These are phyloP conservation scores for Geotrichum ghanense DNA, from an alignment of 805 yeast genomes.

Conservation along the genomic window DNA sequence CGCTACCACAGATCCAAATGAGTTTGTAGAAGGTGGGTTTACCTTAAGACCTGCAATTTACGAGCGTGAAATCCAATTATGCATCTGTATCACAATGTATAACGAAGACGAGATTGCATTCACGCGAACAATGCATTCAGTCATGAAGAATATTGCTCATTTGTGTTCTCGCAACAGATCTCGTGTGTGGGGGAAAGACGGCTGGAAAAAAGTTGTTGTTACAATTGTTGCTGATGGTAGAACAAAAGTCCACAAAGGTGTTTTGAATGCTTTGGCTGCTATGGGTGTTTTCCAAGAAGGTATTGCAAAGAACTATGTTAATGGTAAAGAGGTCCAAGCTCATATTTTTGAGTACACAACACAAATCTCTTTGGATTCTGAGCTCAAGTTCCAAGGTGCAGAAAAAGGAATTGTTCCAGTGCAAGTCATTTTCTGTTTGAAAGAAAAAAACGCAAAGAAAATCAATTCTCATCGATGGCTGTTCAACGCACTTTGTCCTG, in stretches of 20 bases:
- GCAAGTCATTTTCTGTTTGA: conserved; percentile 83
- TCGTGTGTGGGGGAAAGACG: conserved; percentile 87
- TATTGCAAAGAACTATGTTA: conserved; percentile 88
- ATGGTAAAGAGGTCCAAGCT: conserved; percentile 82
- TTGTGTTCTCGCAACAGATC: conserved; percentile 72
- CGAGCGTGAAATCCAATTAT: conserved; percentile 85
- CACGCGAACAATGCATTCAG: conserved; percentile 89
- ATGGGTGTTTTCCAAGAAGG: conserved; percentile 97
- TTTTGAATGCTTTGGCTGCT: conserved; percentile 79
- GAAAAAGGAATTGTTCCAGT: conserved; percentile 90
- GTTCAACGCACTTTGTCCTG: conserved; percentile 89
- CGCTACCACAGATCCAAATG: conserved; percentile 87
- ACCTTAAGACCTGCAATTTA: conserved; percentile 75
- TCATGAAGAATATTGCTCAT: conserved; percentile 85
- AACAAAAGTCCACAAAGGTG: conserved; percentile 73
- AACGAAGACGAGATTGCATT: conserved; percentile 86
- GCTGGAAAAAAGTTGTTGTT: conserved; percentile 96
- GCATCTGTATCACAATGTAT: conserved; percentile 92
- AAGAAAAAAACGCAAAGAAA: conserved; percentile 85
- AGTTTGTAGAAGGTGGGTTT: conserved; percentile 69
- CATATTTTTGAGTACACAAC: conserved; percentile 95
- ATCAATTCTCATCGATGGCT: conserved; percentile 98
- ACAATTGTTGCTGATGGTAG: conserved; percentile 91
- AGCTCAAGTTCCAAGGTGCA: conserved; percentile 79
- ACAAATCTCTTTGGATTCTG: conserved; percentile 84